Evolutionary conservation across 192 early-diverging fungal genomes (phyloP).

Genomic region (Entophlyctis luteolus): DNA sequence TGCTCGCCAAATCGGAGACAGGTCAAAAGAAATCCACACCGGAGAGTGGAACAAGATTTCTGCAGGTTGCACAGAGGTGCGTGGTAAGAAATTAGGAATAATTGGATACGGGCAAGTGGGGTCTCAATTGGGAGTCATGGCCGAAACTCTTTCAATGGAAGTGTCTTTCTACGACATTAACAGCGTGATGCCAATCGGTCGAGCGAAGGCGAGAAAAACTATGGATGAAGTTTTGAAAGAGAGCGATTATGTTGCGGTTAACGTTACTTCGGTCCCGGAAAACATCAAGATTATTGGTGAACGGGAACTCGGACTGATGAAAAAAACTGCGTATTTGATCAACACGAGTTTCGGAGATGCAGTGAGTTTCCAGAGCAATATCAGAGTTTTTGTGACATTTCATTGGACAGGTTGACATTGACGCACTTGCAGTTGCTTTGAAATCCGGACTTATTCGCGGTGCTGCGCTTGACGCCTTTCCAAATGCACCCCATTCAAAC

Average conservation of each 20-base stretch:
- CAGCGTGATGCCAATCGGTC: constrained; percentile 45
- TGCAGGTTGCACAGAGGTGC: constrained; percentile 45
- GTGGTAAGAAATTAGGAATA: constrained; percentile 51
- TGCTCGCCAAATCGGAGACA: constrained; percentile 46
- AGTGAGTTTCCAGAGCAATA: constrained; percentile 24
- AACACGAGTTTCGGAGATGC: constrained; percentile 41
- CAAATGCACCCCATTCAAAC: constrained; percentile 19
- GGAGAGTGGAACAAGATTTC: constrained; percentile 51
- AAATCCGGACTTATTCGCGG: constrained; percentile 44
- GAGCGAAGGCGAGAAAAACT: constrained; percentile 26
- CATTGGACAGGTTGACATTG: constrained; percentile 33
- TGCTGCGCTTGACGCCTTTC: constrained; percentile 44
- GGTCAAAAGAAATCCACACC: constrained; percentile 42
- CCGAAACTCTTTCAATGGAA: constrained; percentile 41
- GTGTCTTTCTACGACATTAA: constrained; percentile 51
- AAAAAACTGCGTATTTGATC: constrained; percentile 45
- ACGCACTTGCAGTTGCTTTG: constrained; percentile 46
- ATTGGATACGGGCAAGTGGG: constrained; percentile 52
- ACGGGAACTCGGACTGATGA: constrained; percentile 45
- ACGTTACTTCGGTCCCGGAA: constrained; percentile 34
- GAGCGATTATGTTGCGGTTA: constrained; percentile 44
- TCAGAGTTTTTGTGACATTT: not conserved
- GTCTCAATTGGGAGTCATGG: constrained; percentile 47
- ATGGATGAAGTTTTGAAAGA: constrained; percentile 38
- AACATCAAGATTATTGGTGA: constrained; percentile 45